Percentiles rank a stretch among this genome's conserved stretches.
Evolutionary conservation across 2,329 filamentous ascomycete species (phyloP).

Genomic region (Talaromyces sp.): DNA sequence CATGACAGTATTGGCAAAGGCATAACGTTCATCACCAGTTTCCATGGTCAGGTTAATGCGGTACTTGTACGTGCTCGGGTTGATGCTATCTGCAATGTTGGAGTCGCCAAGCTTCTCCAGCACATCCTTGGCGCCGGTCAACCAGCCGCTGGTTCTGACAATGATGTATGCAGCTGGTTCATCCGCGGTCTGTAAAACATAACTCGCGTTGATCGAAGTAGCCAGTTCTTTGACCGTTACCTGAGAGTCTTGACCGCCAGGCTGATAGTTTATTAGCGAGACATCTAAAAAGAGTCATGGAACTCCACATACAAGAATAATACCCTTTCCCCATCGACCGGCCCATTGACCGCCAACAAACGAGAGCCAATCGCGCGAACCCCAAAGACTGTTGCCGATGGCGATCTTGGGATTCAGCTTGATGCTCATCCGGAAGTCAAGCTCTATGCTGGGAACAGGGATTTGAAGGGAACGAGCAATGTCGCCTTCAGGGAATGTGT

Average conservation of each 20-base stretch:
- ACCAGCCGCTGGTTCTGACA: constrained; percentile 45
- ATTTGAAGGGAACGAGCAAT: constrained; percentile 45
- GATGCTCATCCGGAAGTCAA: constrained; percentile 52
- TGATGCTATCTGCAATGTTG: constrained; percentile 40
- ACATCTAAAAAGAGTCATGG: background rate
- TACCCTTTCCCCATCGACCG: constrained; percentile 49
- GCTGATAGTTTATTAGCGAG: constrained; percentile 24
- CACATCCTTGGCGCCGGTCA: constrained; percentile 46
- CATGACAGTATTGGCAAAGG: constrained; percentile 47
- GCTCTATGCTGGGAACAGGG: constrained; percentile 44
- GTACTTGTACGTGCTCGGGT: constrained; percentile 47
- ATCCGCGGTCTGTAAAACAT: constrained; percentile 48
- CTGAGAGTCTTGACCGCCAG: constrained; percentile 48
- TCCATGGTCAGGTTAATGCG: constrained; percentile 46
- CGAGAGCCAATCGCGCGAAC: constrained; percentile 49
- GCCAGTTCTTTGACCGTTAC: constrained; percentile 45
- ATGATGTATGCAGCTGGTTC: constrained; percentile 48
- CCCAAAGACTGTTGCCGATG: constrained; percentile 44
- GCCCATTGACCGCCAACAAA: constrained; percentile 50
- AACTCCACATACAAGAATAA: constrained; percentile 37
- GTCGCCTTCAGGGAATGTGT: constrained; percentile 48
- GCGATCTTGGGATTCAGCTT: constrained; percentile 49
- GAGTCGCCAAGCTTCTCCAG: constrained; percentile 46
- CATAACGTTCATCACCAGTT: constrained; percentile 47
- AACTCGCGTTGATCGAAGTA: constrained; percentile 42